Evolutionary conservation across 495 filamentous ascomycete genomes (phyloP), one percentile per base, ranked within the genome.

Genomic region (Emericellopsis terricola): DNA sequence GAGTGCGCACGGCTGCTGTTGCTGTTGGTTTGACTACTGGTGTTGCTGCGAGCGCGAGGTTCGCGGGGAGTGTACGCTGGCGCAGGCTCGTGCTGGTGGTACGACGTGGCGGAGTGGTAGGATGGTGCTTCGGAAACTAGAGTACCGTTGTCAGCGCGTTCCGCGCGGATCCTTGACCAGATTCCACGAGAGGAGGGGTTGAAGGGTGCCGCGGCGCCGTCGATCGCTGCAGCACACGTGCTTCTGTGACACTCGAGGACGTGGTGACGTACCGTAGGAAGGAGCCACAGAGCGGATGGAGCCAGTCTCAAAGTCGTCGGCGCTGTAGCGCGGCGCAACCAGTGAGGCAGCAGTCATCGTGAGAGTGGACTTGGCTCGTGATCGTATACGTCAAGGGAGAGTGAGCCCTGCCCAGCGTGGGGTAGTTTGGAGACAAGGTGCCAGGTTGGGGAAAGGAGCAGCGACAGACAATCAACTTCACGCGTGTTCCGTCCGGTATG

Each of bases 191-290:
- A n/a, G n/a, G n/a, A n/a, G n/a, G n/a, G n/a, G n/a, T n/a, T n/a
- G n/a, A n/a, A n/a, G n/a, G n/a, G n/a, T n/a, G n/a, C n/a, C n/a
- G n/a, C n/a, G n/a, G n/a, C n/a, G n/a, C n/a, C n/a, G n/a, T n/a
- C n/a, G n/a, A n/a, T n/a, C n/a, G n/a, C n/a, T n/a, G n/a, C n/a
- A n/a, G n/a, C n/a, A n/a, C n/a, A n/a, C n/a, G n/a, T n/a, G n/a
- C n/a, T n/a, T n/a, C n/a, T n/a, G n/a, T n/a, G n/a, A n/a, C n/a
- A n/a, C n/a, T n/a, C n/a, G n/a, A n/a, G n/a, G n/a, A n/a, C n/a
- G n/a, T n/a, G n/a, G n/a, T n/a, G 5, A 46, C 59, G 54, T 43
- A 65, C 61, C 55, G 42, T 68, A 67, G 6, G 64, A 67, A 2
- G 64, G 64, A 1, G 38, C 38, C 2, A 32, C 38, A 8, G 38